phyloP scores from a whole-genome alignment of 768 basidiomycete species.

The Epithele typhae region DNA sequence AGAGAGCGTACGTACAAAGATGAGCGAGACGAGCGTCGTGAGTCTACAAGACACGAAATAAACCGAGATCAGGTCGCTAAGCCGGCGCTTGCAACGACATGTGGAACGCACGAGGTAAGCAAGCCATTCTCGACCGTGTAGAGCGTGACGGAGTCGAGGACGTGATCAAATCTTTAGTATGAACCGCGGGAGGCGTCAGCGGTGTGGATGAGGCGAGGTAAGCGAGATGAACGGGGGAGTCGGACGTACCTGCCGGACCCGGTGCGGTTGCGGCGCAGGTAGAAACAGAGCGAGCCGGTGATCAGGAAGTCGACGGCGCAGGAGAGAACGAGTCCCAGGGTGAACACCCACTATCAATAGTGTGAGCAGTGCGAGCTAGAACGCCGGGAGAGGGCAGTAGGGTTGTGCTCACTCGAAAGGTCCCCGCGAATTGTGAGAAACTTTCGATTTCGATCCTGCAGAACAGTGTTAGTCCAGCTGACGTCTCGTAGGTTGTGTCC shows the following conservation, averaged over 20 bases:
- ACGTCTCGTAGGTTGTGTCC: too few relatives aligned
- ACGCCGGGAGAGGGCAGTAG: slow-evolving; percentile 20
- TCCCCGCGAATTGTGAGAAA: slow-evolving; percentile 11
- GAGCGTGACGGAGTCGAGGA: slow-evolving; percentile 22
- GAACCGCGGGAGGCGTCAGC: neutral
- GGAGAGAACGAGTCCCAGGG: slow-evolving; percentile 22
- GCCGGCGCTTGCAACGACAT: too few relatives aligned
- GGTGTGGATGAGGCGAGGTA: neutral
- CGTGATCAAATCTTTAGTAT: slow-evolving; percentile 18
- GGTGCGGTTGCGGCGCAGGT: slow-evolving; percentile 20
- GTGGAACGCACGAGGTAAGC: slow-evolving; percentile 20
- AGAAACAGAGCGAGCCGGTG: slow-evolving; percentile 19
- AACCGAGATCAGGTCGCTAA: neutral
- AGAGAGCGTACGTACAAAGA: slow-evolving; percentile 17
- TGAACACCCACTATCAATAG: slow-evolving; percentile 18
- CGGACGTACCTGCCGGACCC: slow-evolving; percentile 14
- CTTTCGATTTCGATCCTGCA: slow-evolving; percentile 15
- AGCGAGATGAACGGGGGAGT: slow-evolving; percentile 5
- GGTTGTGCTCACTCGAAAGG: slow-evolving; percentile 13
- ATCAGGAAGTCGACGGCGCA: slow-evolving; percentile 25
- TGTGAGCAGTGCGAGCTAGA: too few relatives aligned
- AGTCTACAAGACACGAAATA: slow-evolving; percentile 10
- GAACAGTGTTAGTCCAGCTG: too few relatives aligned
- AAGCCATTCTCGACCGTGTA: slow-evolving; percentile 27
- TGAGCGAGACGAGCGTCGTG: slow-evolving; percentile 18